phyloP scores from a whole-genome alignment of 1,139 yeast genomes.

The Zygosaccharomyces pseudobailii region DNA sequence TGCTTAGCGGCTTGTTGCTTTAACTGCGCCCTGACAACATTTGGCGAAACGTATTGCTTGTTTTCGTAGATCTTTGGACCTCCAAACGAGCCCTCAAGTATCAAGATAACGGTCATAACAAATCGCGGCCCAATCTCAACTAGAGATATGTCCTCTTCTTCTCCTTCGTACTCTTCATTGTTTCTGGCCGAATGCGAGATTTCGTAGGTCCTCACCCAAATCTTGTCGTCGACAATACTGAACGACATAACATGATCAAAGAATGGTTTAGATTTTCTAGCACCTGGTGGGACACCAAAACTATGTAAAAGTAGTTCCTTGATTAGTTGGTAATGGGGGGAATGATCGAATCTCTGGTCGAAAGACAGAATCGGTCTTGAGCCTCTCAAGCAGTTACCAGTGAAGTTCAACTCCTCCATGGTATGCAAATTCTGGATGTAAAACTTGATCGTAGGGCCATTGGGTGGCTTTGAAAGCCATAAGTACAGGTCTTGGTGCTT shows the following conservation, averaged over 20 bases:
- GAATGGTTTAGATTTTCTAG: constrained; percentile 94
- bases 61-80: constrained; percentile 98
- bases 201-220: constrained; percentile 96
- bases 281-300: constrained; percentile 94
- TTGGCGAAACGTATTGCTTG: constrained; percentile 94
- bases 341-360: constrained; percentile 65
- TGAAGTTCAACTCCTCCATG: constrained; percentile 90
- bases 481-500: constrained; percentile 93
- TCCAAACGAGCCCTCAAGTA: constrained; percentile 94
- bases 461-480: constrained; percentile 95
- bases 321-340: constrained; percentile 64
- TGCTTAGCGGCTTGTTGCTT: constrained; percentile 76
- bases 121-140: constrained; percentile 97
- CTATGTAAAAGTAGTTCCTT: constrained; percentile 82
- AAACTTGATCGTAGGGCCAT: constrained; percentile 95
- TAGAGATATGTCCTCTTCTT: constrained; percentile 56
- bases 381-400: constrained; percentile 94
- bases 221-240: constrained; percentile 85
- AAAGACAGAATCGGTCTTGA: constrained; percentile 93
- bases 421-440: constrained; percentile 94
- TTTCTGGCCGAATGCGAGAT: constrained; percentile 63
- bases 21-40: constrained; percentile 85
- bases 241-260: constrained; percentile 93
- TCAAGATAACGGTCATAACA: constrained; percentile 86
- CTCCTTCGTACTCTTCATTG: constrained; percentile 44